These are phyloP conservation scores for Curvularia sp. DNA, from an alignment of 2,329 filamentous ascomycete genomes.

Conservation along the genomic window DNA sequence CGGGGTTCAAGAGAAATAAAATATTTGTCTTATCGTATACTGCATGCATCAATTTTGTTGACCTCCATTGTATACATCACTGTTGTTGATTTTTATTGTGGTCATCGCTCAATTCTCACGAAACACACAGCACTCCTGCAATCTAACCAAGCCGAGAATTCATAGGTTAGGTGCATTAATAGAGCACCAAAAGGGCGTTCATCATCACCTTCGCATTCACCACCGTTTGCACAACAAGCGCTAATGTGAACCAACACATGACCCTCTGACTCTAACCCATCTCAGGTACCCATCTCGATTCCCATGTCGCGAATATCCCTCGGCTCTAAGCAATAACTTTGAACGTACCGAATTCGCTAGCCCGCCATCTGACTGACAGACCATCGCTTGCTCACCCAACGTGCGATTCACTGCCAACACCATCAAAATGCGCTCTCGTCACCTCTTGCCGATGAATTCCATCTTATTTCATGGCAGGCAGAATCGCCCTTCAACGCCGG, in stretches of 20 bases:
- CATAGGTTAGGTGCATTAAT: background rate
- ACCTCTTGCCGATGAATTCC: constrained; percentile 19
- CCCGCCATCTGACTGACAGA: background rate
- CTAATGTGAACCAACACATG: background rate
- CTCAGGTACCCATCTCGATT: background rate
- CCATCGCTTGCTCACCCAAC: background rate
- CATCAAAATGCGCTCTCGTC: constrained; percentile 12
- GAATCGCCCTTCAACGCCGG: background rate
- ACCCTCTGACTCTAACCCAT: background rate
- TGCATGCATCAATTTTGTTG: background rate
- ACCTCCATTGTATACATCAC: too few species aligned
- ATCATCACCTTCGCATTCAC: constrained; percentile 1
- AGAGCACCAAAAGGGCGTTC: background rate
- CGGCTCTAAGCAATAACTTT: background rate
- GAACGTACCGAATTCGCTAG: background rate
- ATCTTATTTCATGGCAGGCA: constrained; percentile 15
- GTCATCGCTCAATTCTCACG: background rate
- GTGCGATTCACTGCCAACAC: background rate
- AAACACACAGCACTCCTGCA: background rate
- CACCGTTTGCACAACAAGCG: constrained; percentile 8
- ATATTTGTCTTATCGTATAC: background rate
- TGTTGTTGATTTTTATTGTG: too few species aligned
- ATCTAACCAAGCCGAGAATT: background rate
- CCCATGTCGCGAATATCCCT: background rate
- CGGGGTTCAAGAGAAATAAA: background rate